Evolutionary conservation across 805 yeast genomes (phyloP), one percentile per base, ranked within the genome.

Genomic region (Grigorovia transvaalensis): DNA sequence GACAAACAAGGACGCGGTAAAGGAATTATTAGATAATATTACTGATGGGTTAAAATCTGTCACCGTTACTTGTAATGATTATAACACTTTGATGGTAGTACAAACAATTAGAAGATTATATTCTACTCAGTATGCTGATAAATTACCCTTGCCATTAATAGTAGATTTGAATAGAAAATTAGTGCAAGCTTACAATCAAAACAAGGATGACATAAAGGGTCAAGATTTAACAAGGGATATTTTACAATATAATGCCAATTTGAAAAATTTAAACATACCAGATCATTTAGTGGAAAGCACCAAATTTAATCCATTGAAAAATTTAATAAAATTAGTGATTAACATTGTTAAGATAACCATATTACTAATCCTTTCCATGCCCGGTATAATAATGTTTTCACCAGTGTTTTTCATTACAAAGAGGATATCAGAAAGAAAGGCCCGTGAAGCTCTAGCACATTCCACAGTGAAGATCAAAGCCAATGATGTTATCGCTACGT

Each of bases 91-190:
- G 53, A 84, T 87, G 79, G 88, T 86, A 17, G 83, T 89, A 42
- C 96, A 89, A 67, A 93, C 95, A 8, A 96, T 95, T 44, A 78
- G 97, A 69, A 76, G 99, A 62, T 73, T 91, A 45, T 93, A 93
- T 33, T 51, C 57, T 4, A 49, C 57, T 45, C 88, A 87, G 57
- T 74, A 84, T 49, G 80, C 84, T 17, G 78, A 82, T 41, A 74
- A 79, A 51, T 69, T 91, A 53, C 95, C 96, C 0, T 73, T 90
- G 51, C 85, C 95, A 2, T 74, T 90, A 57, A 81, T 88, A 46
- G 87, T 93, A 19, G 98, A 93, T 65, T 84, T 89, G 81, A 91
- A 90, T 63, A 78, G 99, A 64, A 74, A 96, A 57, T 75, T 91
- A 56, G 83, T 91, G 7, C 71, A 80, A 51, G 98, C 96, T 1